Evolutionary conservation across 495 filamentous ascomycete genomes (phyloP).

Genomic region (Daldinia vernicosa): DNA sequence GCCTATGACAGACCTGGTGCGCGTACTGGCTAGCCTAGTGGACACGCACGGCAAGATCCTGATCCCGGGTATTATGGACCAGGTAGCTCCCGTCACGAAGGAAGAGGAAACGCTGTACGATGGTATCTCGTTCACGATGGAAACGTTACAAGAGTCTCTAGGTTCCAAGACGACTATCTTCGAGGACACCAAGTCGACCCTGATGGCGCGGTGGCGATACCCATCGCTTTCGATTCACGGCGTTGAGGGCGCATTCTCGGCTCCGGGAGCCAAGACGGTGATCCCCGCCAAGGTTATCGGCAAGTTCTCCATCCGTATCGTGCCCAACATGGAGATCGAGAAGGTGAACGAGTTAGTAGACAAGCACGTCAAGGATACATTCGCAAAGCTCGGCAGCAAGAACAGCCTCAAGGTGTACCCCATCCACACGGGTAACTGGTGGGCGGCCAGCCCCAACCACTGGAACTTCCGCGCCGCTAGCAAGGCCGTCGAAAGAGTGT

Average conservation of each 20-base stretch:
- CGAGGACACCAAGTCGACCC: slow-evolving; percentile 82
- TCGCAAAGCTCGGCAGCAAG: slow-evolving; percentile 85
- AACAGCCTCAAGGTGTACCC: slow-evolving; percentile 84
- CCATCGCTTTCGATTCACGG: slow-evolving; percentile 97
- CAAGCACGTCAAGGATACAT: slow-evolving; percentile 78
- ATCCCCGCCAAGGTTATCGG: slow-evolving; percentile 97
- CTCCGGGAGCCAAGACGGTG: slow-evolving; percentile 94
- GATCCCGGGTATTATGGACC: slow-evolving; percentile 87
- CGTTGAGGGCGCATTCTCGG: slow-evolving; percentile 94
- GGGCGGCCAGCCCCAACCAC: slow-evolving; percentile 95
- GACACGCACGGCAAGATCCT: slow-evolving; percentile 89
- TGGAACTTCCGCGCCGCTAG: slow-evolving; percentile 96
- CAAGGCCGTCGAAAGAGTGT: slow-evolving; percentile 93
- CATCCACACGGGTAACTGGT: slow-evolving; percentile 95
- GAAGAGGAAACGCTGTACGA: slow-evolving; percentile 88
- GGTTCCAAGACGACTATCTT: slow-evolving; percentile 87
- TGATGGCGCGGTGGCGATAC: slow-evolving; percentile 96
- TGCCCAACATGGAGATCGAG: slow-evolving; percentile 95
- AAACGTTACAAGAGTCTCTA: slow-evolving; percentile 88
- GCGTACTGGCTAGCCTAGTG: slow-evolving; percentile 81
- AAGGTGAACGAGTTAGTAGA: slow-evolving; percentile 85
- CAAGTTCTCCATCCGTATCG: slow-evolving; percentile 97
- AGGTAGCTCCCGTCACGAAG: slow-evolving; percentile 85
- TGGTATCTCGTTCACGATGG: slow-evolving; percentile 91
- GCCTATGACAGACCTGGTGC: slow-evolving; percentile 95